Conservation (phyloP, 2,329 filamentous ascomycete species). For the Metarhizium sp. region DNA sequence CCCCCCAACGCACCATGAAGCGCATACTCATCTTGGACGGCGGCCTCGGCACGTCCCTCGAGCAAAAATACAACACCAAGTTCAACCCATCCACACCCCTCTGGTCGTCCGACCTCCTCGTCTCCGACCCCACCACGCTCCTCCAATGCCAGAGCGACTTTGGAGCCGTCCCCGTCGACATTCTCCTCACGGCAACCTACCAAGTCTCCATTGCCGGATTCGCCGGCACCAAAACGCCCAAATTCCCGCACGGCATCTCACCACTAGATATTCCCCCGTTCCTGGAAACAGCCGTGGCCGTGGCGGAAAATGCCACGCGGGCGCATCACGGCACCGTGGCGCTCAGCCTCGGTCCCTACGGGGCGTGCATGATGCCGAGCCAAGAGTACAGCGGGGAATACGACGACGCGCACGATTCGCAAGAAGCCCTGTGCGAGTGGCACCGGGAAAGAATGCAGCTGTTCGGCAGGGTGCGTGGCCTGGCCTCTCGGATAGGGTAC, state of each 20-base stretch:
- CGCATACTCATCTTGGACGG: conserved; percentile 46
- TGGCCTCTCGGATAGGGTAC: conserved; percentile 36
- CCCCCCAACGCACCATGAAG: conserved; percentile 11
- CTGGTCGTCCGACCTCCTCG: conserved; percentile 60
- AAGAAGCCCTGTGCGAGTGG: conserved; percentile 41
- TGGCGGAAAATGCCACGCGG: conserved; percentile 27
- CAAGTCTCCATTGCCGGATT: conserved; percentile 52
- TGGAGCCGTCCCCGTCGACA: conserved; percentile 45
- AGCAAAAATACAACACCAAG: conserved; percentile 42
- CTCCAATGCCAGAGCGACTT: conserved; percentile 48
- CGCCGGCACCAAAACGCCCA: conserved; percentile 31
- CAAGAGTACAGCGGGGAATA: conserved; percentile 58
- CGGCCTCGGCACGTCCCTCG: conserved; percentile 57
- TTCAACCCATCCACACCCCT: conserved; percentile 48
- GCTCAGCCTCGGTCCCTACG: conserved; percentile 56
- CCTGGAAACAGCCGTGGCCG: conserved; percentile 33
- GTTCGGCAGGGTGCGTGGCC: conserved; percentile 32
- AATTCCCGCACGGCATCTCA: conserved; percentile 34
- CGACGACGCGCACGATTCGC: conserved; percentile 35
- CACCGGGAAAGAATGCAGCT: conserved; percentile 44
- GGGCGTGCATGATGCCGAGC: conserved; percentile 55
- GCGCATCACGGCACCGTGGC: conserved; percentile 31
- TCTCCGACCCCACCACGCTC: conserved; percentile 42
- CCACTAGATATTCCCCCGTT: conserved; percentile 28
- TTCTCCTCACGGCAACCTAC: conserved; percentile 60